phyloP scores from a whole-genome alignment of 768 basidiomycete species.

The Pholiota molesta region DNA sequence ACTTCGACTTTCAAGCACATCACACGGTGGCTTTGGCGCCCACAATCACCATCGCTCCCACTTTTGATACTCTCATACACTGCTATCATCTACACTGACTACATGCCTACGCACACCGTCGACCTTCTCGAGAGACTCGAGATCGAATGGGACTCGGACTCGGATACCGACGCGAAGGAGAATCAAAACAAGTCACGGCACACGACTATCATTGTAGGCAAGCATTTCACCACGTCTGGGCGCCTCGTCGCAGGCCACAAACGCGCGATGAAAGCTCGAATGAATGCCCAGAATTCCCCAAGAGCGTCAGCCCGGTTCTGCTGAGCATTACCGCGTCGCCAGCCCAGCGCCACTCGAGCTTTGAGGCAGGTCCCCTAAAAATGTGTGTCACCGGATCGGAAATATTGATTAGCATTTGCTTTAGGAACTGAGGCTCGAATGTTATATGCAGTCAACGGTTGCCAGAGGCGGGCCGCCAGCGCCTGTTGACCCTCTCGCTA shows the following conservation, averaged over 20 bases:
- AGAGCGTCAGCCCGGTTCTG: slow-evolving; percentile 18
- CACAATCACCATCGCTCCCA: no score
- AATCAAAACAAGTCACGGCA: background rate
- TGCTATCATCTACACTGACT: no score
- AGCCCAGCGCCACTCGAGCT: slow-evolving; percentile 26
- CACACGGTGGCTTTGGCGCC: no score
- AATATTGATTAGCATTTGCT: slow-evolving; percentile 1
- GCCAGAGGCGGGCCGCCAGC: slow-evolving; percentile 27
- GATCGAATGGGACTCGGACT: background rate
- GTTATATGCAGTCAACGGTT: slow-evolving; percentile 29
- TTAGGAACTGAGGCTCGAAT: slow-evolving; percentile 35
- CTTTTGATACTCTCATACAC: no score
- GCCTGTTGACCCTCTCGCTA: slow-evolving; percentile 22
- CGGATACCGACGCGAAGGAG: background rate
- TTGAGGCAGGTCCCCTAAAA: slow-evolving; percentile 27
- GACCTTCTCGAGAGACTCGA: background rate
- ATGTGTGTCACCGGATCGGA: background rate
- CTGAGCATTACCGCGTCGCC: slow-evolving; percentile 34
- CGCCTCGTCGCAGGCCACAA: slow-evolving; percentile 3
- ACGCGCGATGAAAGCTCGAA: slow-evolving; percentile 2
- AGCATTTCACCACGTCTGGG: background rate
- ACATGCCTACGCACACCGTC: background rate
- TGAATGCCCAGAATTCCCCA: background rate
- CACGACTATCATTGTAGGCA: background rate
- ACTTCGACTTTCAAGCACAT: no score